A percentile compares a stretch with the other conserved stretches of the same genome.
Conservation (phyloP, 305 asterid species). For the Fraxinus baroniana region DNA sequence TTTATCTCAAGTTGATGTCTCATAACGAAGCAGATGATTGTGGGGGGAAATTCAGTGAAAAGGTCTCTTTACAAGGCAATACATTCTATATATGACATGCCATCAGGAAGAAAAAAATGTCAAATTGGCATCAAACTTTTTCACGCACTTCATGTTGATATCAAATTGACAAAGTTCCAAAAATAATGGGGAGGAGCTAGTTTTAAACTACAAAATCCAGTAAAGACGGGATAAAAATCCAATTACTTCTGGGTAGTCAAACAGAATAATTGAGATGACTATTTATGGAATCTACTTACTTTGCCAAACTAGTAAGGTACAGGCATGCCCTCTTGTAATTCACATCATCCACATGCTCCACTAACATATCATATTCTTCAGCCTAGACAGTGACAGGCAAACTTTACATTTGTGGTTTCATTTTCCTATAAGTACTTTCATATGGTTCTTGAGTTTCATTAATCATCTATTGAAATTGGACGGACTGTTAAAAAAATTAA, state of each 20-base stretch:
- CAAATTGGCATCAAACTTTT: not conserved
- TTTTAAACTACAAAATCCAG: not conserved
- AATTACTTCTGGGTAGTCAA: not conserved
- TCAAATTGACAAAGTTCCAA: not conserved
- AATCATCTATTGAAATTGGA: not conserved
- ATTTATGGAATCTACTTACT: slow-evolving; percentile 46
- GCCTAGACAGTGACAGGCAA: slow-evolving; percentile 46
- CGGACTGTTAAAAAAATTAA: not conserved
- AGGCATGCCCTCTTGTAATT: slow-evolving; percentile 81
- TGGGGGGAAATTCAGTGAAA: not conserved
- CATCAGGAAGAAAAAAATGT: not conserved
- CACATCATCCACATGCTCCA: slow-evolving; percentile 68
- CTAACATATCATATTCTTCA: slow-evolving; percentile 81
- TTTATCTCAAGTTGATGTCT: not conserved
- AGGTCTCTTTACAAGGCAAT: not conserved
- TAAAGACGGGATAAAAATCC: not conserved
- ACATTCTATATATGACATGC: not conserved
- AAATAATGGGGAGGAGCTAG: not conserved
- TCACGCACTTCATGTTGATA: not conserved
- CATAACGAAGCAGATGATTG: not conserved
- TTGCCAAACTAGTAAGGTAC: slow-evolving; percentile 84
- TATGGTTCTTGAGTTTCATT: not conserved
- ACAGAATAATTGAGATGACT: not conserved
- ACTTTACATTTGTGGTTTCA: not conserved
- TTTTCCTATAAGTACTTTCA: not conserved